Percentiles rank a stretch among this genome's conserved stretches.
phyloP scores from a whole-genome alignment of 139 green algal genomes.

The Closterium sp. region DNA sequence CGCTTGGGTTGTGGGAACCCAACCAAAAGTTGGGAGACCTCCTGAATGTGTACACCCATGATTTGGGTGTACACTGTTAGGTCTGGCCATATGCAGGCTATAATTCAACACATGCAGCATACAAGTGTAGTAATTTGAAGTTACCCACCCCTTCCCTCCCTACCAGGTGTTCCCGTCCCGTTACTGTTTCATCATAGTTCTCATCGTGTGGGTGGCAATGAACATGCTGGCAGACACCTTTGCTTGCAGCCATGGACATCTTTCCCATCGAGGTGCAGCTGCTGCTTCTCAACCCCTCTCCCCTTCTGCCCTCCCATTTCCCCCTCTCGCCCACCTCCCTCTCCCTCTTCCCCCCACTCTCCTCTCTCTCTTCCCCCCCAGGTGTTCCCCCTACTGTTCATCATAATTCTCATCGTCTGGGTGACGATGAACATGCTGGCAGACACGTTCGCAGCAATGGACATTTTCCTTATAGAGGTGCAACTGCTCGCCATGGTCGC shows the following conservation, averaged over 20 bases:
- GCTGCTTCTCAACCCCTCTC: neutral
- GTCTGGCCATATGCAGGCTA: too few species aligned
- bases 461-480: slow-evolving; percentile 10
- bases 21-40: too few species aligned
- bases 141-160: neutral
- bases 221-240: slow-evolving; percentile 4
- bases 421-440: slow-evolving; percentile 5
- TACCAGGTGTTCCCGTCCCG: neutral
- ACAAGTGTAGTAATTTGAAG: too few species aligned
- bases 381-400: slow-evolving; percentile 3
- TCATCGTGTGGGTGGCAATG: neutral
- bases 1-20: too few species aligned
- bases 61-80: too few species aligned
- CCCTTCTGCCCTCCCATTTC: too few species aligned
- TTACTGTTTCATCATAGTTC: neutral
- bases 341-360: too few species aligned
- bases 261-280: slow-evolving; percentile 12
- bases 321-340: too few species aligned
- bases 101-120: too few species aligned
- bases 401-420: neutral
- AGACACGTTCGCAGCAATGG: neutral
- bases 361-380: too few species aligned
- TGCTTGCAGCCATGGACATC: neutral
- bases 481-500: neutral
- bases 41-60: too few species aligned